phyloP scores from a whole-genome alignment of 192 early-diverging fungal species.

The Umbelopsis sp. region DNA sequence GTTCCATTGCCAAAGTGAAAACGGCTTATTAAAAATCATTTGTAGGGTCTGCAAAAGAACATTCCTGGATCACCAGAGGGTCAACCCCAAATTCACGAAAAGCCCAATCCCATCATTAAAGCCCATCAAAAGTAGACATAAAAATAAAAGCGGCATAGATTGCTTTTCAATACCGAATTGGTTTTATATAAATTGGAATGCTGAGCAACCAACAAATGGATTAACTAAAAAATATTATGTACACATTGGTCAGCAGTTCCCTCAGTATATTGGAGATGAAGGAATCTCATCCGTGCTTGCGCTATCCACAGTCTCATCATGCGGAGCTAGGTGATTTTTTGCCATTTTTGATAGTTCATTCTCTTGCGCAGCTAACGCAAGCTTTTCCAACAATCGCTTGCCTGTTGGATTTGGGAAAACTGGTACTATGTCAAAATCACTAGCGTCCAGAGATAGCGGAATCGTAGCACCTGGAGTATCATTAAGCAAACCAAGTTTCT shows the following conservation, averaged over 20 bases:
- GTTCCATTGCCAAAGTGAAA: neutral
- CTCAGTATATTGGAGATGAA: slow-evolving; percentile 4
- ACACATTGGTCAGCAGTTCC: too few relatives aligned
- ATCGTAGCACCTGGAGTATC: slow-evolving; percentile 2
- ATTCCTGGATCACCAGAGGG: slow-evolving; percentile 65
- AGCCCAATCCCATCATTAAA: slow-evolving; percentile 35
- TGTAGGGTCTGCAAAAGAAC: slow-evolving; percentile 62
- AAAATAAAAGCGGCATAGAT: slow-evolving; percentile 20
- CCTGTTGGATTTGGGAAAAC: slow-evolving; percentile 10
- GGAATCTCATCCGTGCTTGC: neutral
- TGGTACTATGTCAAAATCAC: neutral
- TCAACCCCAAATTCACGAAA: slow-evolving; percentile 34
- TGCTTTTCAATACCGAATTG: slow-evolving; percentile 18
- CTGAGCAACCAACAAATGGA: slow-evolving; percentile 4
- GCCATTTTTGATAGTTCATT: neutral
- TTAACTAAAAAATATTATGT: neutral
- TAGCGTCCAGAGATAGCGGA: neutral
- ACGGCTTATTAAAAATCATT: neutral
- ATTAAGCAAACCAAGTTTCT: neutral
- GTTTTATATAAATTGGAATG: neutral
- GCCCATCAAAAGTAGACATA: slow-evolving; percentile 20
- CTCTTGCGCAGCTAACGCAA: neutral
- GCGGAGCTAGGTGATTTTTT: neutral
- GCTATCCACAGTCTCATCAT: neutral
- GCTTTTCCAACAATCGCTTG: slow-evolving; percentile 2